Base-by-base conservation (phyloP, 2,329 filamentous ascomycete genomes). In the Scolecobasidium constrictum region DNA sequence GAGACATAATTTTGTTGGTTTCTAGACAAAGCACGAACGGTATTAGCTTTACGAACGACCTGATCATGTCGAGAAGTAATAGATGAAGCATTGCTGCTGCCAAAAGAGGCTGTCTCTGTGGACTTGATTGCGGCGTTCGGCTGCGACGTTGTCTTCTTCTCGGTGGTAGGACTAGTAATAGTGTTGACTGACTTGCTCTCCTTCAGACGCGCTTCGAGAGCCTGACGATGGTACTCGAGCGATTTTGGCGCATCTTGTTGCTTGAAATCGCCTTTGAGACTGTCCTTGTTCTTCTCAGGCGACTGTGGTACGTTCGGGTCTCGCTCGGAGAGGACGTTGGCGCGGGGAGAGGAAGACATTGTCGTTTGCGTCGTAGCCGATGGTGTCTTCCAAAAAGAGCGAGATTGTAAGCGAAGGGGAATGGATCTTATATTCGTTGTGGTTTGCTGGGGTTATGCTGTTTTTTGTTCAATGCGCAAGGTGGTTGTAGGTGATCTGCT, bases 171-270 rank as follows among this genome's bases (percentile, higher is more conserved):
- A n/a, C n/a, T n/a, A n/a, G n/a, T n/a, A n/a, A n/a, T 31, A n/a
- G 42, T 26, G 18, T 36, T 16, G 18, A 66, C 77, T 51, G 69
- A 85, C 82, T 75, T 67, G 50, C 75, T 72, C 54, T 77, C 67
- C 44, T 80, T 72, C 61, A 86, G 77, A 69, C 83, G 84, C 59
- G 73, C 76, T 58, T 85, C 75, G 46, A 87, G 68, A 44, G 84
- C 71, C 65, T 86, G 79, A 48, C 83, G 81, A 58, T 87, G 83
- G 58, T 84, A 84, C 56, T 86, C 82, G 71, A 88, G 58, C 35
- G 53, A 59, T 56, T 63, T 63, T 13, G 54, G 55, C 59, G 71
- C 68, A 53, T 49, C 53, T 46, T 59, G 38, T n/a, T n/a, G 9
- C 9, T 33, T 12, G 7, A 9, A 23, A 19, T 11, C 19, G 7